These are phyloP conservation scores for Didymellaceae sp. DNA, from an alignment of 2,329 filamentous ascomycete genomes.

Conservation along the genomic window DNA sequence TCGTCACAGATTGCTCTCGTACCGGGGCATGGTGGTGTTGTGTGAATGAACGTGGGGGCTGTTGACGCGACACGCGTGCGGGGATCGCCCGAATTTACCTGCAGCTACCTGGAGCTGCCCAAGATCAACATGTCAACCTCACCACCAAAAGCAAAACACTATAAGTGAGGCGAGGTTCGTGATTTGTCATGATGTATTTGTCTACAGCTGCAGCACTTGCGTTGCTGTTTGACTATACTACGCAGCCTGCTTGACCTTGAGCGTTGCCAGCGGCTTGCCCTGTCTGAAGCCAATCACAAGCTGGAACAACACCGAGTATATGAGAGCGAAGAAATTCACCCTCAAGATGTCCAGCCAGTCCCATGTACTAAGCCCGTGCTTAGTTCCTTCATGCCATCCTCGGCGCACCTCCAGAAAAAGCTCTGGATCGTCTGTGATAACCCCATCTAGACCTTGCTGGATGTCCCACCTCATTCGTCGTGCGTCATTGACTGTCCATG, in stretches of 20 bases:
- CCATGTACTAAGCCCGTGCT: conserved; percentile 36
- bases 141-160: background rate
- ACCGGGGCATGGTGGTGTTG: conserved; percentile 48
- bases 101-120: background rate
- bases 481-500: conserved; percentile 87
- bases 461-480: conserved; percentile 84
- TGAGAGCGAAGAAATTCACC: conserved; percentile 43
- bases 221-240: conserved; percentile 16
- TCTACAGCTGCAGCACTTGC: conserved; percentile 22
- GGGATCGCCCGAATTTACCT: background rate
- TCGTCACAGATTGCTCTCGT: conserved; percentile 17
- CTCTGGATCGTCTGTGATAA: conserved; percentile 84
- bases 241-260: conserved; percentile 19
- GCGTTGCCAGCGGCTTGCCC: conserved; percentile 27
- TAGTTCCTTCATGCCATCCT: conserved; percentile 48
- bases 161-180: background rate
- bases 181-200: background rate
- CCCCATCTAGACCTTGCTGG: conserved; percentile 70
- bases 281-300: conserved; percentile 37
- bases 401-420: conserved; percentile 66
- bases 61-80: conserved; percentile 38
- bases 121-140: background rate
- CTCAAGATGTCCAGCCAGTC: conserved; percentile 41
- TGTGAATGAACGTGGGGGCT: conserved; percentile 26
- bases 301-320: conserved; percentile 44